phyloP scores from a whole-genome alignment of 257 asterid genomes.

The Parsonsia alboflavescens region DNA sequence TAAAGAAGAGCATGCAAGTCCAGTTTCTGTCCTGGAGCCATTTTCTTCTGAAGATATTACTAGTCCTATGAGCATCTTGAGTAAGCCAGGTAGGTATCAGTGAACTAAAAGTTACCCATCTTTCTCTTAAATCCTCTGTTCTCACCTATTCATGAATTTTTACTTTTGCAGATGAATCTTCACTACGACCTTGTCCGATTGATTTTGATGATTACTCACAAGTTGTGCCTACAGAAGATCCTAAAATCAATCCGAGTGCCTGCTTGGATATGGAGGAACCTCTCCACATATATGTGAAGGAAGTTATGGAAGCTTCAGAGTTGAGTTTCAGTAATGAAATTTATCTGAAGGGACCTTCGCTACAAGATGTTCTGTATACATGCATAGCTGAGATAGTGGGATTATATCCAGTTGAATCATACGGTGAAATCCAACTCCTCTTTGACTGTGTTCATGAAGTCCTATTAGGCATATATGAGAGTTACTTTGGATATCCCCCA shows the following conservation, averaged over 20 bases:
- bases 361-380: constrained; percentile 35
- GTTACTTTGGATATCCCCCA: constrained; percentile 32
- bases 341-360: constrained; percentile 21
- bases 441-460: constrained; percentile 69
- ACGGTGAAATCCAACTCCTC: constrained; percentile 53
- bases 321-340: constrained; percentile 41
- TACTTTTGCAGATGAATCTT: constrained; percentile 37
- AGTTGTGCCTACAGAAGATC: constrained; percentile 23
- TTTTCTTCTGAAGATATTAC: constrained; percentile 43
- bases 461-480: constrained; percentile 32
- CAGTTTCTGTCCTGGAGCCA: constrained; percentile 75
- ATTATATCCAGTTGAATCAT: constrained; percentile 22
- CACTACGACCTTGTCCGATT: constrained; percentile 44
- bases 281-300: constrained; percentile 43
- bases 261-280: constrained; percentile 35
- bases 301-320: constrained; percentile 43
- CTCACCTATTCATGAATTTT: constrained; percentile 13
- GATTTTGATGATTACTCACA: constrained; percentile 47
- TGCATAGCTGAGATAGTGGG: constrained; percentile 21
- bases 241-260: constrained; percentile 15
- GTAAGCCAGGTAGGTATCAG: constrained; percentile 38
- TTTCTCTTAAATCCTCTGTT: neutral
- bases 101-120: constrained; percentile 3
- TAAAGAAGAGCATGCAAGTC: constrained; percentile 70
- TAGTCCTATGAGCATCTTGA: constrained; percentile 41